Evolutionary conservation across 768 basidiomycete species (phyloP).

Genomic region (Lentinula boryana): DNA sequence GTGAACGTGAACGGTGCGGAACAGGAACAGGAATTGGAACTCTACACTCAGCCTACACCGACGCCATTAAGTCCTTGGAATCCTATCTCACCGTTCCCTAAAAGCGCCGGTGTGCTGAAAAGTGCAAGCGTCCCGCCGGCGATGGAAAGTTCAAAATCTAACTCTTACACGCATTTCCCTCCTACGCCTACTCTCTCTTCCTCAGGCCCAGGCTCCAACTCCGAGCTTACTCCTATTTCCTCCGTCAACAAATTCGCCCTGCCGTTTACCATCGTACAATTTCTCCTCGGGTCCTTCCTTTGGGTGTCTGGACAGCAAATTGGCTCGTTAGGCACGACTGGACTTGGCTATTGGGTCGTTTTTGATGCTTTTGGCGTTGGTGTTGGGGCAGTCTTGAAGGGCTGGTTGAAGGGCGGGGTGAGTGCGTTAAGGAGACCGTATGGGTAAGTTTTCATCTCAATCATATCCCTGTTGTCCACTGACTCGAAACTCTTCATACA

Average conservation of each 20-base stretch:
- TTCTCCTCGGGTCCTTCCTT: conserved; percentile 62
- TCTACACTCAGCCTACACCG: conserved; percentile 55
- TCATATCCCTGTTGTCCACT: background rate
- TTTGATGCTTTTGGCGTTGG: conserved; percentile 87
- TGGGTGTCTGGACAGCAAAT: conserved; percentile 90
- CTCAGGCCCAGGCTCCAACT: background rate
- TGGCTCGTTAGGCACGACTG: conserved; percentile 83
- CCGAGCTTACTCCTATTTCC: background rate
- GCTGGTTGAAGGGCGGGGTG: conserved; percentile 29
- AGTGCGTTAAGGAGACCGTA: conserved; percentile 59
- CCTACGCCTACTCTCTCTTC: background rate
- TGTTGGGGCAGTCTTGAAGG: conserved; percentile 39
- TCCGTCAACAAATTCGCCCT: background rate
- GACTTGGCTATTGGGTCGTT: conserved; percentile 93
- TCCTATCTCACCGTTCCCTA: conserved; percentile 35
- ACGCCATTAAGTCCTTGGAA: conserved; percentile 64
- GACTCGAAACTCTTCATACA: conserved; percentile 17
- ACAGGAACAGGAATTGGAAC: conserved; percentile 20
- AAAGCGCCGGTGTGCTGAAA: conserved; percentile 5
- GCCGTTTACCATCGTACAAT: conserved; percentile 35
- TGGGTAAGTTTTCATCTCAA: conserved; percentile 19
- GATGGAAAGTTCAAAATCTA: background rate
- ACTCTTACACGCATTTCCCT: background rate
- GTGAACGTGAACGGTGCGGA: background rate
- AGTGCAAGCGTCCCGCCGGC: background rate